These are phyloP conservation scores for Limonomyces culmigenus DNA, from an alignment of 1,284 basidiomycete genomes.

Conservation along the genomic window DNA sequence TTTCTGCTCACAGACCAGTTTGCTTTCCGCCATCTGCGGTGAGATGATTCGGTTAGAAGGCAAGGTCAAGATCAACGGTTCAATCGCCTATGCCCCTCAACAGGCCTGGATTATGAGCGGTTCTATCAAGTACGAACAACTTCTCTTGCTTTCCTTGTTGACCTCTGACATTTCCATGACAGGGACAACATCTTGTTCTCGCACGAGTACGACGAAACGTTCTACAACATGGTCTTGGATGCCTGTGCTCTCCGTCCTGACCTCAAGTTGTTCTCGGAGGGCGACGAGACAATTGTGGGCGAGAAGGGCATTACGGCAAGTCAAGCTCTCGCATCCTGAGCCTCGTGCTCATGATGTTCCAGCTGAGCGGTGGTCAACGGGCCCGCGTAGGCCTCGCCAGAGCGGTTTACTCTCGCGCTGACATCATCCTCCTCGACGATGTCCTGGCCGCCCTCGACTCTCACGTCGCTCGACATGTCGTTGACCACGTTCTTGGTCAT, in stretches of 20 bases:
- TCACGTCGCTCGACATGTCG: conserved; percentile 24
- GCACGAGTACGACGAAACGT: conserved; percentile 69
- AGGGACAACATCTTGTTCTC: conserved; percentile 81
- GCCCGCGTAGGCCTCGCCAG: conserved; percentile 32
- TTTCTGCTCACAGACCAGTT: conserved; percentile 31
- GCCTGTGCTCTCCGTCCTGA: conserved; percentile 80
- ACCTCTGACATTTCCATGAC: neutral
- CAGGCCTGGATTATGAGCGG: conserved; percentile 83
- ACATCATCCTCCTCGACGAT: conserved; percentile 29
- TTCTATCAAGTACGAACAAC: conserved; percentile 40
- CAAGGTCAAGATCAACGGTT: conserved; percentile 52
- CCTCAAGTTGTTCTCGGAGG: conserved; percentile 54
- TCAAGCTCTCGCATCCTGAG: neutral
- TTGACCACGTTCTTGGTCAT: conserved; percentile 83
- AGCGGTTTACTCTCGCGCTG: conserved; percentile 25
- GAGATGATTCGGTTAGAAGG: conserved; percentile 78
- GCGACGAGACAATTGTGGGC: conserved; percentile 65
- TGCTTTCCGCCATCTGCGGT: conserved; percentile 67
- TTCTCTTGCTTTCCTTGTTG: neutral
- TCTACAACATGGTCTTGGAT: conserved; percentile 62
- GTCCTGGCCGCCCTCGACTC: conserved; percentile 38
- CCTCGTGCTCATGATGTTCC: neutral
- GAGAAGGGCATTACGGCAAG: conserved; percentile 31
- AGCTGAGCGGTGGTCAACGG: conserved; percentile 55
- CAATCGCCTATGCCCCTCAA: conserved; percentile 80